Conservation (phyloP, 169 alveolate species). For the Plasmodium yoelii region DNA sequence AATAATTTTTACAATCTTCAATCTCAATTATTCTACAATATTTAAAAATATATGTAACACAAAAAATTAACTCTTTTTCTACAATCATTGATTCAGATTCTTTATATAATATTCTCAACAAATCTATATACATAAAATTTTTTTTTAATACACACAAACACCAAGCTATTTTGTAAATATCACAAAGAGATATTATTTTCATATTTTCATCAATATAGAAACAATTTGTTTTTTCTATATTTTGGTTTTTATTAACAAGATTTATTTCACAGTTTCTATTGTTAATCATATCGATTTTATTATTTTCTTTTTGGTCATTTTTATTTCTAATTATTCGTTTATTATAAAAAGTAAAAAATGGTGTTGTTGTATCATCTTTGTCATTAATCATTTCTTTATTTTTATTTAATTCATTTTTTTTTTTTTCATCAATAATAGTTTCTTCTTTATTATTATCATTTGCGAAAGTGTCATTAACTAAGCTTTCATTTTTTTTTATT, state of each 20-base stretch:
- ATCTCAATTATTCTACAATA: slow-evolving; percentile 43
- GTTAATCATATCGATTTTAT: neutral
- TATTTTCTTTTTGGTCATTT: neutral
- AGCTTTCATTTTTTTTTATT: slow-evolving; percentile 14
- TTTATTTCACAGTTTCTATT: neutral
- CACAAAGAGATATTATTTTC: slow-evolving; percentile 35
- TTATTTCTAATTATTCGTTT: slow-evolving; percentile 24
- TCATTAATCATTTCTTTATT: neutral
- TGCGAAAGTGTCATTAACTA: neutral
- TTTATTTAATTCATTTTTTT: neutral
- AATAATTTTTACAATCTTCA: slow-evolving; percentile 37
- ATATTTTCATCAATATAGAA: slow-evolving; percentile 35
- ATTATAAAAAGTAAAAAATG: slow-evolving; percentile 47
- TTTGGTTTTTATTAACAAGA: neutral
- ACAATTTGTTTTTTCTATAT: slow-evolving; percentile 10
- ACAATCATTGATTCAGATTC: slow-evolving; percentile 43
- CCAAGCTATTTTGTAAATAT: slow-evolving; percentile 62
- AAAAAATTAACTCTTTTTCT: slow-evolving; percentile 29
- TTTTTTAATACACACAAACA: slow-evolving; percentile 61
- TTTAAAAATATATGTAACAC: slow-evolving; percentile 34
- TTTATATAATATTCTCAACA: slow-evolving; percentile 42
- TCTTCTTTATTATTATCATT: slow-evolving; percentile 1
- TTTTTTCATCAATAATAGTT: neutral
- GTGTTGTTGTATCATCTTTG: neutral
- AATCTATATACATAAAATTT: slow-evolving; percentile 17